Percentiles rank a stretch among this genome's conserved stretches.
phyloP scores from a whole-genome alignment of 139 green algal genomes.

The Closterium sp. region DNA sequence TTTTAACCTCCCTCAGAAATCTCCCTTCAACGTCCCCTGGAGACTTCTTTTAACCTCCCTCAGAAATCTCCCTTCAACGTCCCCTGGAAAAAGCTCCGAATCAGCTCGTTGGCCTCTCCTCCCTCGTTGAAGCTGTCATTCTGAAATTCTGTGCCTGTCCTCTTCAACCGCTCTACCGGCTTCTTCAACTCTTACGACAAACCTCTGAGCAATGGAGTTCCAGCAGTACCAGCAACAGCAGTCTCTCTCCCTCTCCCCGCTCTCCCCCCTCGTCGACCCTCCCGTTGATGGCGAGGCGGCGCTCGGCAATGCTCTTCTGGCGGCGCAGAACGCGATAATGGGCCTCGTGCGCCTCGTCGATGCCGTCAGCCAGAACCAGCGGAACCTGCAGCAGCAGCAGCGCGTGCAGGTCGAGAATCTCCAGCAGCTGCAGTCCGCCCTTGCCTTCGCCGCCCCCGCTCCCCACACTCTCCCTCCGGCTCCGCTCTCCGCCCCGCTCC shows the following conservation, averaged over 20 bases:
- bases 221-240: background rate
- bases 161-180: background rate
- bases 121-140: too few relatives aligned
- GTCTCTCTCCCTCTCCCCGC: background rate
- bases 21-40: background rate
- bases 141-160: too few relatives aligned
- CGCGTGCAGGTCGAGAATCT: background rate
- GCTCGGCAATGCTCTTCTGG: background rate
- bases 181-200: background rate
- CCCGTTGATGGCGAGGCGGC: background rate
- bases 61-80: background rate
- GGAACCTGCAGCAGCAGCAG: background rate
- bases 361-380: background rate
- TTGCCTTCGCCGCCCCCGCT: background rate
- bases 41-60: background rate
- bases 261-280: background rate
- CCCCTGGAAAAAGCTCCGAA: background rate
- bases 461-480: background rate
- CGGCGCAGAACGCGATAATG: background rate
- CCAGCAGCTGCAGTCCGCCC: background rate
- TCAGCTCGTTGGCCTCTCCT: background rate
- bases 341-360: background rate
- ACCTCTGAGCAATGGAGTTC: background rate
- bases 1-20: background rate
- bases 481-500: background rate